These are phyloP conservation scores for Aspergillus sojae DNA, from an alignment of 2,329 filamentous ascomycete genomes.

Conservation along the genomic window DNA sequence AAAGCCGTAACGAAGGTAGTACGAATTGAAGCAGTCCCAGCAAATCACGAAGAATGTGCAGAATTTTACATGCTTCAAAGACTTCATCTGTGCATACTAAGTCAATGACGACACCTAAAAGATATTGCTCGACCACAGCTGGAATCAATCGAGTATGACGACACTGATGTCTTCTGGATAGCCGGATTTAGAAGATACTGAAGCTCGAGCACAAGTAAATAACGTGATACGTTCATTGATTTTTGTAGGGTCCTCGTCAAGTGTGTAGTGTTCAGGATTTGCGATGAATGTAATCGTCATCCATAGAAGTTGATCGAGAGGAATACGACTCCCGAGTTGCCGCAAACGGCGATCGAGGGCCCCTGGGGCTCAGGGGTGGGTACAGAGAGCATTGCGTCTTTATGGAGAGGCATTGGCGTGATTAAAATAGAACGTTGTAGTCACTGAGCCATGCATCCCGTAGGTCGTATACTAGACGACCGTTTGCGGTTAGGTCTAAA, in stretches of 20 bases:
- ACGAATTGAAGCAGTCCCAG: neutral
- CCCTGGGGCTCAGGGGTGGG: neutral
- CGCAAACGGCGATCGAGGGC: conserved; percentile 3
- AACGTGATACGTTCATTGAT: neutral
- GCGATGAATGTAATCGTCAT: conserved; percentile 10
- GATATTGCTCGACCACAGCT: neutral
- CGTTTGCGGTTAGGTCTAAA: conserved; percentile 14
- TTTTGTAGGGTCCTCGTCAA: neutral
- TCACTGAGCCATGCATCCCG: neutral
- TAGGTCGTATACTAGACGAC: neutral
- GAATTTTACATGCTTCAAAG: neutral
- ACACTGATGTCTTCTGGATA: neutral
- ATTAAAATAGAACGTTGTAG: conserved; percentile 3
- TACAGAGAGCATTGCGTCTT: neutral
- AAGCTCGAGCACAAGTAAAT: neutral
- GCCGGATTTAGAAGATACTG: neutral
- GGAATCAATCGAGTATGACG: neutral
- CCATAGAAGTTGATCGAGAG: neutral
- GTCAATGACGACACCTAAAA: neutral
- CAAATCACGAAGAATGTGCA: neutral
- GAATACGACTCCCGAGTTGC: neutral
- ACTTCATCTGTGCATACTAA: neutral
- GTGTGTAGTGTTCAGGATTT: neutral
- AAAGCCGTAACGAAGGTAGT: neutral
- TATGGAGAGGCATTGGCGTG: neutral